Conservation (phyloP, 805 yeast genomes). For the Crinitomyces ghanaensis region DNA sequence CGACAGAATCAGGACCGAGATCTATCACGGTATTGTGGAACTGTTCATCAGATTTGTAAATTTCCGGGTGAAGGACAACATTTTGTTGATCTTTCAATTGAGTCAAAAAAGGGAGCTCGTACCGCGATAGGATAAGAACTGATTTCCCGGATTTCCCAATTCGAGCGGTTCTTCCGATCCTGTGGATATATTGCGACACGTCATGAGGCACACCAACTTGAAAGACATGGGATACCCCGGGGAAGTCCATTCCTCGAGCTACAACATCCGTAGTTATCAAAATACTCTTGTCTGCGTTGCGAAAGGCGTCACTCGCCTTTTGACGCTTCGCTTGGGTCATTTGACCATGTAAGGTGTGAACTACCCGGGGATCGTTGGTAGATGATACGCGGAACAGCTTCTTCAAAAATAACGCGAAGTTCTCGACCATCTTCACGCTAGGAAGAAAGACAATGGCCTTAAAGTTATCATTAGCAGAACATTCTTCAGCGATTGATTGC, state of each 20-base stretch:
- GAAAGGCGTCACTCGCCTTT: constrained; percentile 42
- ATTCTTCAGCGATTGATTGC: constrained; percentile 34
- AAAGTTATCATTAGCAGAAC: constrained; percentile 33
- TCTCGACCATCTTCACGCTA: constrained; percentile 58
- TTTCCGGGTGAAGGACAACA: constrained; percentile 38
- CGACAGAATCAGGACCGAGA: constrained; percentile 10
- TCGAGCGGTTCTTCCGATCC: constrained; percentile 94
- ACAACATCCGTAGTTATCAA: constrained; percentile 86
- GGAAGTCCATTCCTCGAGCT: constrained; percentile 95
- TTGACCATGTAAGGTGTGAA: constrained; percentile 52
- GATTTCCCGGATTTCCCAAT: constrained; percentile 76
- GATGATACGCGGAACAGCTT: constrained; percentile 9
- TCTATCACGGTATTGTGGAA: constrained; percentile 10
- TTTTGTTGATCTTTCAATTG: constrained; percentile 30
- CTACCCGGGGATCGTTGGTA: constrained; percentile 5
- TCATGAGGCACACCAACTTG: constrained; percentile 73
- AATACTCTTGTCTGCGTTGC: constrained; percentile 38
- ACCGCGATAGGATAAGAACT: constrained; percentile 41
- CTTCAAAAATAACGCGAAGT: constrained; percentile 36
- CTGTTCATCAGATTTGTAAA: constrained; percentile 13
- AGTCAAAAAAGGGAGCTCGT: constrained; percentile 46
- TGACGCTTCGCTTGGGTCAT: constrained; percentile 61
- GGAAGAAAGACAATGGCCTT: constrained; percentile 80
- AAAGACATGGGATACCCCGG: constrained; percentile 71
- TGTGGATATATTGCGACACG: constrained; percentile 73